Conservation (phyloP, 805 yeast genomes). For the Zygosaccharomyces lentus region DNA sequence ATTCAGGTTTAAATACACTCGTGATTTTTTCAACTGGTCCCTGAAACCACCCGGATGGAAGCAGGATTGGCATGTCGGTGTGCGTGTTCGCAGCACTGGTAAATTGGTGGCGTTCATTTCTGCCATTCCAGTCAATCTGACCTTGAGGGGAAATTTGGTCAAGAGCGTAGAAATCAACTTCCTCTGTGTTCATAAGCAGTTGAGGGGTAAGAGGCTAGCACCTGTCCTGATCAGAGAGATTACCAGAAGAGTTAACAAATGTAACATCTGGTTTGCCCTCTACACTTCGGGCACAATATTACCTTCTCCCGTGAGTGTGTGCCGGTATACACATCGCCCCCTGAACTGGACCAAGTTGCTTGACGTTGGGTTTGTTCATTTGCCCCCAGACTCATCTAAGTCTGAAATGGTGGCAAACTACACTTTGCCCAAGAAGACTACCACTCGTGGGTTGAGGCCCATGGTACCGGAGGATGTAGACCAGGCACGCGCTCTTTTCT, state of each 20-base stretch:
- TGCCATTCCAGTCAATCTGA: conserved; percentile 75
- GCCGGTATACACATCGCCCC: conserved; percentile 91
- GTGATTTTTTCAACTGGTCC: conserved; percentile 87
- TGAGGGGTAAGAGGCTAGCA: conserved; percentile 88
- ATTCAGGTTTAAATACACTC: conserved; percentile 84
- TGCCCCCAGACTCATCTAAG: conserved; percentile 71
- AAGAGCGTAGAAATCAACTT: conserved; percentile 87
- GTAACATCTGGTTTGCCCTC: conserved; percentile 90
- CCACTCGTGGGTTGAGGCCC: conserved; percentile 46
- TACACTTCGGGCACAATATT: conserved; percentile 89
- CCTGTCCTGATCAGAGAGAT: conserved; percentile 92
- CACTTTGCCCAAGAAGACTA: conserved; percentile 52
- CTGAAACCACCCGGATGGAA: conserved; percentile 90
- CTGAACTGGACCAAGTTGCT: conserved; percentile 84
- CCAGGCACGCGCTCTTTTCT: conserved; percentile 55
- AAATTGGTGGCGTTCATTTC: conserved; percentile 88
- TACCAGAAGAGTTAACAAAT: conserved; percentile 83
- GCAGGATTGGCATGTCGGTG: conserved; percentile 89
- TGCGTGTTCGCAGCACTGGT: conserved; percentile 70
- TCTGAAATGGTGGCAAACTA: conserved; percentile 65
- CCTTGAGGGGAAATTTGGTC: conserved; percentile 51
- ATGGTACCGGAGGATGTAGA: conserved; percentile 60
- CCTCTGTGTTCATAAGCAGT: conserved; percentile 87
- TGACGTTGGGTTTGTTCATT: conserved; percentile 83
- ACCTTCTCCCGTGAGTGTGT: conserved; percentile 87